Conservation (phyloP, 2,329 filamentous ascomycete genomes). For the Xylariales sp. region DNA sequence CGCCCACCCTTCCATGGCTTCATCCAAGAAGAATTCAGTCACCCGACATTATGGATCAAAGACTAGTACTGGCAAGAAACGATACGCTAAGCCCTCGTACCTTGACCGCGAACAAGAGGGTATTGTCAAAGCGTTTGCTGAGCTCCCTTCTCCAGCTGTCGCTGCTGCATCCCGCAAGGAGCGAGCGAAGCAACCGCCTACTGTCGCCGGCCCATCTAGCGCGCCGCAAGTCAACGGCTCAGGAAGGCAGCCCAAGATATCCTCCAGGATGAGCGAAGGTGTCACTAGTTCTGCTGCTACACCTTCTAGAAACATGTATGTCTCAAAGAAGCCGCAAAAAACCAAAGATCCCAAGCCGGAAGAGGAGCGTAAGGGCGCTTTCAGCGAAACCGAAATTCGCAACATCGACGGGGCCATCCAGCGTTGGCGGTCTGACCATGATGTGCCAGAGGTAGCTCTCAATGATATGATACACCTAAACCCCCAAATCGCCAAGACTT, state of each 20-base stretch:
- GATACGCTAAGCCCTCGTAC: constrained; percentile 21
- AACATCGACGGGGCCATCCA: constrained; percentile 38
- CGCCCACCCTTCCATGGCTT: too few species aligned
- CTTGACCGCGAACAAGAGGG: constrained; percentile 13
- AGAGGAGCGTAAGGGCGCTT: constrained; percentile 30
- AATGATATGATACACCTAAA: constrained; percentile 38
- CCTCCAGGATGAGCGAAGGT: constrained; percentile 13
- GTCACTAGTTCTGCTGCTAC: neutral
- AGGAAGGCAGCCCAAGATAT: constrained; percentile 15
- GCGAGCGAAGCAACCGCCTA: neutral
- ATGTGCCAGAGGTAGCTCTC: constrained; percentile 39
- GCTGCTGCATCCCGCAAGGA: constrained; percentile 15
- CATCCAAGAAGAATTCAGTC: too few species aligned
- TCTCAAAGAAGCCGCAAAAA: constrained; percentile 6
- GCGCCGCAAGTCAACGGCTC: neutral
- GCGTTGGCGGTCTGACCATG: constrained; percentile 37
- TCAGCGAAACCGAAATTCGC: constrained; percentile 38
- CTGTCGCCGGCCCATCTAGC: constrained; percentile 8
- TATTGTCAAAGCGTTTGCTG: constrained; percentile 7
- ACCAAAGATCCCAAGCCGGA: constrained; percentile 5
- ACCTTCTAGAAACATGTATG: neutral
- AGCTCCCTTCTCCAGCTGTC: constrained; percentile 16
- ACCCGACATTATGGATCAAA: constrained; percentile 16
- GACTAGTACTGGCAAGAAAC: constrained; percentile 19
- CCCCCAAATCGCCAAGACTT: constrained; percentile 20